Percentiles rank a stretch among this genome's conserved stretches.
Conservation (phyloP, 192 early-diverging fungal species). For the Rhizophagus sp. region DNA sequence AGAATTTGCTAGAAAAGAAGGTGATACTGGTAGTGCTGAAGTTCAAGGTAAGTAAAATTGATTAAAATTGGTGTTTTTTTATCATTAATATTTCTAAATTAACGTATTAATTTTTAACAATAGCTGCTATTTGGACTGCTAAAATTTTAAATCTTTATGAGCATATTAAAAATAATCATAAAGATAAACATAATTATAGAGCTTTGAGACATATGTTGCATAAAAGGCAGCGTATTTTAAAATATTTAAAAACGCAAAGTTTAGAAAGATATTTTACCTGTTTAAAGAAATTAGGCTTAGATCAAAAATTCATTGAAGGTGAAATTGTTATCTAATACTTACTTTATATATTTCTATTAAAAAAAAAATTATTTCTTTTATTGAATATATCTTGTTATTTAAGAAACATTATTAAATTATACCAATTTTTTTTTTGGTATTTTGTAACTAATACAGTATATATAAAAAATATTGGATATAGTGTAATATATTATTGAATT, state of each 20-base stretch:
- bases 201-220: slow-evolving; percentile 76
- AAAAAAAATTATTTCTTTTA: background rate
- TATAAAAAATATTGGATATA: background rate
- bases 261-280: slow-evolving; percentile 69
- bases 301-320: slow-evolving; percentile 63
- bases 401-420: no score
- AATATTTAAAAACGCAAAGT: slow-evolving; percentile 80
- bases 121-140: slow-evolving; percentile 89
- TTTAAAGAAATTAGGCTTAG: slow-evolving; percentile 69
- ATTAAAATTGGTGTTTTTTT: background rate
- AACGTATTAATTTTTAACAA: background rate
- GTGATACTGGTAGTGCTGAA: slow-evolving; percentile 90
- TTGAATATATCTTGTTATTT: no score
- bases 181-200: slow-evolving; percentile 91
- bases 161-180: slow-evolving; percentile 77
- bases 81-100: background rate
- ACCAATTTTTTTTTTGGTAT: no score
- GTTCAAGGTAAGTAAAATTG: slow-evolving; percentile 75
- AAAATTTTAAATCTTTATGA: slow-evolving; percentile 83
- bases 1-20: slow-evolving; percentile 73
- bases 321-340: slow-evolving; percentile 56
- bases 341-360: background rate
- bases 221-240: slow-evolving; percentile 81
- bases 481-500: background rate
- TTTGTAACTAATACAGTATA: background rate